phyloP scores from a whole-genome alignment of 768 basidiomycete genomes.

The Tremella mesenterica region DNA sequence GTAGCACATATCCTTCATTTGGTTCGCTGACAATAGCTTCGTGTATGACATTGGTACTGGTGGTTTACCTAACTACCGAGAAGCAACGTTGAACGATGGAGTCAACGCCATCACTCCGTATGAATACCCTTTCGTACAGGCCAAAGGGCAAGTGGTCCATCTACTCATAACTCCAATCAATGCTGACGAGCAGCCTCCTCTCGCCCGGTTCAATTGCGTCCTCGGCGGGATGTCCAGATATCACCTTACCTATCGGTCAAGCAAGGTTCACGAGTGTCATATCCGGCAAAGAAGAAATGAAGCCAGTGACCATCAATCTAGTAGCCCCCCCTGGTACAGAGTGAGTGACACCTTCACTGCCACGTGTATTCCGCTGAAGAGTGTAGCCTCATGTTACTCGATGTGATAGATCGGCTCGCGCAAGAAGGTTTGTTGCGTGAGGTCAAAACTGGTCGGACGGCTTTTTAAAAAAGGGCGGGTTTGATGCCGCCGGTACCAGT shows the following conservation, averaged over 20 bases:
- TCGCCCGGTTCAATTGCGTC: not conserved
- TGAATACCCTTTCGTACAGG: not conserved
- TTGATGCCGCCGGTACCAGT: too few relatives aligned
- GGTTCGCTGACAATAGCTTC: not conserved
- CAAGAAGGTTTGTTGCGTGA: not conserved
- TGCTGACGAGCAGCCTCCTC: conserved; percentile 13
- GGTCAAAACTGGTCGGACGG: not conserved
- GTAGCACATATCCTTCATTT: not conserved
- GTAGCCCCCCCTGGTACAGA: conserved; percentile 11
- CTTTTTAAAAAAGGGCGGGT: too few relatives aligned
- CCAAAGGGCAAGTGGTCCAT: conserved; percentile 1
- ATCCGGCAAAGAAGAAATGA: conserved; percentile 13
- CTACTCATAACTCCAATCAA: not conserved
- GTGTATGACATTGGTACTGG: conserved; percentile 15
- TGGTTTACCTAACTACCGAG: conserved; percentile 12
- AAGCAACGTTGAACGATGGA: conserved; percentile 6
- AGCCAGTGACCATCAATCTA: conserved; percentile 14
- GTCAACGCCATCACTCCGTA: not conserved
- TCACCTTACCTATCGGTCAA: conserved; percentile 34
- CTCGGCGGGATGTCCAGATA: conserved; percentile 13
- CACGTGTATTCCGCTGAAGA: not conserved
- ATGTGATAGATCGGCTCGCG: conserved; percentile 8
- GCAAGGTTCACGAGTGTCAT: conserved; percentile 28
- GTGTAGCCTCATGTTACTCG: conserved; percentile 11
- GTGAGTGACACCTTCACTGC: conserved; percentile 2